phyloP scores from a whole-genome alignment of 192 early-diverging fungal species.

The Jimgerdemannia lactiflua region DNA sequence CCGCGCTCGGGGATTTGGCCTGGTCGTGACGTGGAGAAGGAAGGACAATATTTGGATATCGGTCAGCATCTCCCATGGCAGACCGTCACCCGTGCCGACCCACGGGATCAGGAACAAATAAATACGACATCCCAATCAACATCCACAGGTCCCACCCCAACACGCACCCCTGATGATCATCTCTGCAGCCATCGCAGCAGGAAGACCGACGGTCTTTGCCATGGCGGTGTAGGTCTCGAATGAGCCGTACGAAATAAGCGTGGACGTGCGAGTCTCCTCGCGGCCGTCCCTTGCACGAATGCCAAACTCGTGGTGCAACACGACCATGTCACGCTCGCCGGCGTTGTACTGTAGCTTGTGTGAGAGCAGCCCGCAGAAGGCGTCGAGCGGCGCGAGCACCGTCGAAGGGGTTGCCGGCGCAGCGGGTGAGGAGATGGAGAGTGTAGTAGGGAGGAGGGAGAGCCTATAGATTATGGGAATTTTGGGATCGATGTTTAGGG shows the following conservation, averaged over 20 bases:
- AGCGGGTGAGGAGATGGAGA: neutral
- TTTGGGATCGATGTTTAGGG: too few species aligned
- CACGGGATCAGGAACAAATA: too few species aligned
- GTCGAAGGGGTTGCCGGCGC: neutral
- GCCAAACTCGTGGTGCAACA: constrained; percentile 94
- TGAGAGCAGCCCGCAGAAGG: constrained; percentile 79
- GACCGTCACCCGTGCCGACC: too few species aligned
- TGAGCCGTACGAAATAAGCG: constrained; percentile 63
- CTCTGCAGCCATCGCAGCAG: constrained; percentile 73
- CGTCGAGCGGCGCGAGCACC: constrained; percentile 64
- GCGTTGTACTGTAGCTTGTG: constrained; percentile 69
- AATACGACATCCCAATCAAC: too few species aligned
- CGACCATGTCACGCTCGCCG: constrained; percentile 90
- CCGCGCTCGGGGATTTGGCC: constrained; percentile 49
- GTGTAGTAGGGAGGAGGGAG: constrained; percentile 21
- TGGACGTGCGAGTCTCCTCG: constrained; percentile 62
- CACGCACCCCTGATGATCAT: constrained; percentile 53
- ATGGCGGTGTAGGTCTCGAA: constrained; percentile 70
- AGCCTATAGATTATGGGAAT: constrained; percentile 6
- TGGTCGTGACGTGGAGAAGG: neutral
- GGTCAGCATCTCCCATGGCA: too few species aligned
- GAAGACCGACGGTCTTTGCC: constrained; percentile 81
- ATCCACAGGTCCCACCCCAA: neutral
- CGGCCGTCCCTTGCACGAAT: constrained; percentile 64
- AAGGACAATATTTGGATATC: neutral